phyloP scores from a whole-genome alignment of 495 filamentous ascomycete species.

The Penicillium cosmopolitanum region DNA sequence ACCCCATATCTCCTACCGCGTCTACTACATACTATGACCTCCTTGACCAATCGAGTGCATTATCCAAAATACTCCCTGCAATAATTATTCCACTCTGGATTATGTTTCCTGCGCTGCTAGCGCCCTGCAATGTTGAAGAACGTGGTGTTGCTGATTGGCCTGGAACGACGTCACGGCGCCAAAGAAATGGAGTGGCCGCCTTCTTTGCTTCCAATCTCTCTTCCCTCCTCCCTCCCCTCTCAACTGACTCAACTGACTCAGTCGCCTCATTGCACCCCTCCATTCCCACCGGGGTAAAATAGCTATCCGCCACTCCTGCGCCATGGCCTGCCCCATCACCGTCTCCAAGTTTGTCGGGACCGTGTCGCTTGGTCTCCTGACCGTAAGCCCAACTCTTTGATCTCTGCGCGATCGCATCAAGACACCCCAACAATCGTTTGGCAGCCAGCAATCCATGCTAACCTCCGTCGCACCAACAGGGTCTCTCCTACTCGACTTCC shows the following conservation, averaged over 20 bases:
- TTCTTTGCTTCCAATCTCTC: neutral
- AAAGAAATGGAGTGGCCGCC: conserved; percentile 1
- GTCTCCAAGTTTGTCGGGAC: conserved; percentile 89
- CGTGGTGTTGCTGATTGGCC: conserved; percentile 28
- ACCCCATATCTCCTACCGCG: too few relatives aligned
- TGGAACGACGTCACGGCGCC: conserved; percentile 22
- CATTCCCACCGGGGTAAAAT: neutral
- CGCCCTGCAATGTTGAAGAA: conserved; percentile 12
- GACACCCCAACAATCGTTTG: neutral
- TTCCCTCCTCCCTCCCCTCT: neutral
- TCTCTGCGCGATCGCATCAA: neutral
- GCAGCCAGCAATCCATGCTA: conserved; percentile 5
- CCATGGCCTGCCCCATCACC: conserved; percentile 73
- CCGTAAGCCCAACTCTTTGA: conserved; percentile 56
- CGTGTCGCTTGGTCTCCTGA: conserved; percentile 81
- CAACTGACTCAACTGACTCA: neutral
- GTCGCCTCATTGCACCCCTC: neutral
- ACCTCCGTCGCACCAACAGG: conserved; percentile 51
- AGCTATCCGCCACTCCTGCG: conserved; percentile 12
- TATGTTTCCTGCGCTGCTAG: neutral
- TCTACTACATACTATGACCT: too few relatives aligned
- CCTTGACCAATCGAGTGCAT: too few relatives aligned
- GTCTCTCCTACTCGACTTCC: conserved; percentile 79
- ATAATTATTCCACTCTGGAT: neutral
- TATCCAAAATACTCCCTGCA: neutral